Percentiles rank a stretch among this genome's conserved stretches.
Conservation (phyloP, 1,284 basidiomycete genomes). For the Taiwanofungus camphoratus region DNA sequence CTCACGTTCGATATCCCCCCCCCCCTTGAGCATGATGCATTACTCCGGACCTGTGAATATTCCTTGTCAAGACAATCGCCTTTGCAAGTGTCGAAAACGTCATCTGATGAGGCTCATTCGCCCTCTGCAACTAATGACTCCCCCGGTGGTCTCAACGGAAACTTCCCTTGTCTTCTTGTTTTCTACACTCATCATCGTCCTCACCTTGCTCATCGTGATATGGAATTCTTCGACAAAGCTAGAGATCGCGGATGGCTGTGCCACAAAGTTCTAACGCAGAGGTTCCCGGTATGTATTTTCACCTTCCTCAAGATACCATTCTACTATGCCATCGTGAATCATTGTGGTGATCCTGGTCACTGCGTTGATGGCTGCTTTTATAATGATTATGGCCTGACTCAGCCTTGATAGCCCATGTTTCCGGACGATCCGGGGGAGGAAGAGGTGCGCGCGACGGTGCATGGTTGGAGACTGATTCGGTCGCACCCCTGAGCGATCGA, state of each 20-base stretch:
- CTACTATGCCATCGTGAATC: background rate
- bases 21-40: slow-evolving; percentile 64
- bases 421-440: slow-evolving; percentile 79
- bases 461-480: slow-evolving; percentile 65
- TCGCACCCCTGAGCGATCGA: too few species aligned
- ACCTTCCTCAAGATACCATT: background rate
- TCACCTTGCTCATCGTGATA: slow-evolving; percentile 78
- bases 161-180: slow-evolving; percentile 73
- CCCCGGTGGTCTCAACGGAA: too few species aligned
- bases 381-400: too few species aligned
- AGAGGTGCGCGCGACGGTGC: slow-evolving; percentile 65
- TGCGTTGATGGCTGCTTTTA: slow-evolving; percentile 4
- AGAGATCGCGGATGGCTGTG: slow-evolving; percentile 67
- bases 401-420: slow-evolving; percentile 88
- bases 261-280: slow-evolving; percentile 66
- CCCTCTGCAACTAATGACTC: slow-evolving; percentile 8
- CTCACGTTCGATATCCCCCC: background rate
- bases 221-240: slow-evolving; percentile 79
- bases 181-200: slow-evolving; percentile 94
- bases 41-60: slow-evolving; percentile 72
- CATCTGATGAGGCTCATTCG: slow-evolving; percentile 2
- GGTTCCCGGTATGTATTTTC: slow-evolving; percentile 45
- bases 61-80: slow-evolving; percentile 24
- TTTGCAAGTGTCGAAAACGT: too few species aligned
- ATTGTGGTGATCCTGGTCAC: background rate